Conservation (phyloP, 139 green algal genomes). For the Nannochloris sp. region DNA sequence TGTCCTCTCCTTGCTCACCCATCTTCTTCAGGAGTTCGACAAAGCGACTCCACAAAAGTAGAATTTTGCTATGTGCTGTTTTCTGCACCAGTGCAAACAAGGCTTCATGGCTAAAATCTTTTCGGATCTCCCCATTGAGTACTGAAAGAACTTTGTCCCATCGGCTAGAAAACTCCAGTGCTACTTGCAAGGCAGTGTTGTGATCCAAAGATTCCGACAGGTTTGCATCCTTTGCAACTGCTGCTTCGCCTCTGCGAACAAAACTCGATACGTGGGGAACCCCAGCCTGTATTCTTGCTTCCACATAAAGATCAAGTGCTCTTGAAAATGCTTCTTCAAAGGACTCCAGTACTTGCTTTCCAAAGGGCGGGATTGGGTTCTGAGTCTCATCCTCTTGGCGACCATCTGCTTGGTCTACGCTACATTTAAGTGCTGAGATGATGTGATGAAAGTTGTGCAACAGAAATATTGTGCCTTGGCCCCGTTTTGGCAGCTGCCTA, state of each 20-base stretch:
- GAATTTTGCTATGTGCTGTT: conserved; percentile 82
- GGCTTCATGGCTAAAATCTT: conserved; percentile 48
- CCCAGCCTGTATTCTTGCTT: conserved; percentile 58
- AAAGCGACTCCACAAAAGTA: conserved; percentile 91
- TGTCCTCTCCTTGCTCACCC: conserved; percentile 46
- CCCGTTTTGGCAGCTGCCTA: conserved; percentile 23
- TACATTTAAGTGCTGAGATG: conserved; percentile 38
- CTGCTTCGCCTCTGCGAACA: conserved; percentile 21
- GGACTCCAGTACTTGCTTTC: conserved; percentile 57
- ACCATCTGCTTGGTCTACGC: background rate
- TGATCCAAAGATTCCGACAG: conserved; percentile 45
- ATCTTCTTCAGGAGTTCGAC: conserved; percentile 81
- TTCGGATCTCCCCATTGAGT: conserved; percentile 66
- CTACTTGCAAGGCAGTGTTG: conserved; percentile 37
- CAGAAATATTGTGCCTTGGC: conserved; percentile 80
- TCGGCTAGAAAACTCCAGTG: conserved; percentile 53
- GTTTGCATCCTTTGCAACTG: conserved; percentile 13
- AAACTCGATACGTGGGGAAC: conserved; percentile 17
- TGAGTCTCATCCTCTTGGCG: background rate
- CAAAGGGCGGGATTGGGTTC: conserved; percentile 10
- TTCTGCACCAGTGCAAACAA: conserved; percentile 67
- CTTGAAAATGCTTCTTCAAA: conserved; percentile 65
- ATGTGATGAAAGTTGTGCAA: conserved; percentile 86
- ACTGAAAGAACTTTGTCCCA: conserved; percentile 72
- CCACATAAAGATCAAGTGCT: conserved; percentile 68